Evolutionary conservation across 2,329 filamentous ascomycete genomes (phyloP), one percentile per base, ranked within the genome.

Genomic region (Neonectria sp.): DNA sequence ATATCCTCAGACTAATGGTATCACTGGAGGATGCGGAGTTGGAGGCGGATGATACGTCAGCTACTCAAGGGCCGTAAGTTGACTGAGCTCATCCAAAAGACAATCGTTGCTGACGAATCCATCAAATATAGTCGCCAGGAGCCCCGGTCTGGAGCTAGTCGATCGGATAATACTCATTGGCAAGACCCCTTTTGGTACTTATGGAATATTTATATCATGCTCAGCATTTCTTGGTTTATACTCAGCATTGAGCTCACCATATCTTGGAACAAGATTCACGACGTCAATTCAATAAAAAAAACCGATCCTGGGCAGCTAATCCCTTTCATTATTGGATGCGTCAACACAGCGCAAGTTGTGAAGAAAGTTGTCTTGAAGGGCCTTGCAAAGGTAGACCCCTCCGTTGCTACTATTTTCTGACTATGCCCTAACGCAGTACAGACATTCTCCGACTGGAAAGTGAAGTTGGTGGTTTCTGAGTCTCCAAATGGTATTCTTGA

Each of bases 191-290:
- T 37, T 11, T 37, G 33, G 33, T 31, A 6, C 5, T 9, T 51
- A 6, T 51, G 48, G 48, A 51, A 51, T n/a, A n/a, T 31, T 8
- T 51, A n/a, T 15, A 29, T 51, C 7, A 29, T 51, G 3, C 15
- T 51, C 25, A 51, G 27, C 15, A 51, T 51, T 31, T 15, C 27
- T 51, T 51, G 48, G 48, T 51, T 49, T 4, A 49, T 49, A 12
- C 9, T 13, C 11, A 24, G 46, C 24, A 15, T 49, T 49, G 46
- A 49, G 46, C 27, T 51, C 48, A 31, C 48, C 6, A 51, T 51
- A 15, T 4, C 13, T 27, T 17, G 27, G 12, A 51, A 51, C 27
- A 5, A 8, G 3, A 51, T 51, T 13, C 13, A 29, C 3, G 6
- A 27, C 3, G 25, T 31, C 11, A 24, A 51, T 31, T 51, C 48